A percentile compares a stretch with the other conserved stretches of the same genome.
Conservation (phyloP, 768 basidiomycete species). For the Leccinellum albellum region DNA sequence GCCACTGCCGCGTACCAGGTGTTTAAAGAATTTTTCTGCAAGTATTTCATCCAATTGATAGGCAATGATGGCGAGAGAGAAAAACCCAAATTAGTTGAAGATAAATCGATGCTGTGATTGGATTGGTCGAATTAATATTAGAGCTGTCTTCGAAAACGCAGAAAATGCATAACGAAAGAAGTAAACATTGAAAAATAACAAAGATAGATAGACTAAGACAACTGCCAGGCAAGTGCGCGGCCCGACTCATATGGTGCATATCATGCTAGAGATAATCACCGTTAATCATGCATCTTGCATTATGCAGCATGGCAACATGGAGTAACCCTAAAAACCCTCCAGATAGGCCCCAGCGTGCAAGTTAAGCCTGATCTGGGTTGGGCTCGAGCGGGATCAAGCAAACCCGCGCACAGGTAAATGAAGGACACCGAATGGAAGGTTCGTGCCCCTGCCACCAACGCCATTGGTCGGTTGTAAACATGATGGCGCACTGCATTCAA, state of each 20-base stretch:
- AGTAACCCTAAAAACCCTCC: neutral
- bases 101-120: neutral
- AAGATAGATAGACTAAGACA: neutral
- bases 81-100: neutral
- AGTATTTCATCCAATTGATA: neutral
- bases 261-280: constrained; percentile 25
- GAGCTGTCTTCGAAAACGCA: neutral
- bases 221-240: neutral
- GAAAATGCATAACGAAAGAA: neutral
- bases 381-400: constrained; percentile 1
- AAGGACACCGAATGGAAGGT: neutral
- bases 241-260: neutral
- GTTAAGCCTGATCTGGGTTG: constrained; percentile 7
- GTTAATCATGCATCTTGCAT: constrained; percentile 15
- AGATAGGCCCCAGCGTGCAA: constrained; percentile 3
- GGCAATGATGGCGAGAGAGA: neutral
- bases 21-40: neutral
- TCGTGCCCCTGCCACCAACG: constrained; percentile 4
- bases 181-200: neutral
- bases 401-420: neutral
- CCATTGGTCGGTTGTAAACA: neutral
- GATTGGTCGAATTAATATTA: neutral
- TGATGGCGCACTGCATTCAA: constrained; percentile 1
- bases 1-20: too few relatives aligned
- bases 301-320: neutral